A percentile compares a stretch with the other conserved stretches of the same genome.
These are phyloP conservation scores for Pueraria montana DNA, from an alignment of 306 rosid species.

Conservation along the genomic window DNA sequence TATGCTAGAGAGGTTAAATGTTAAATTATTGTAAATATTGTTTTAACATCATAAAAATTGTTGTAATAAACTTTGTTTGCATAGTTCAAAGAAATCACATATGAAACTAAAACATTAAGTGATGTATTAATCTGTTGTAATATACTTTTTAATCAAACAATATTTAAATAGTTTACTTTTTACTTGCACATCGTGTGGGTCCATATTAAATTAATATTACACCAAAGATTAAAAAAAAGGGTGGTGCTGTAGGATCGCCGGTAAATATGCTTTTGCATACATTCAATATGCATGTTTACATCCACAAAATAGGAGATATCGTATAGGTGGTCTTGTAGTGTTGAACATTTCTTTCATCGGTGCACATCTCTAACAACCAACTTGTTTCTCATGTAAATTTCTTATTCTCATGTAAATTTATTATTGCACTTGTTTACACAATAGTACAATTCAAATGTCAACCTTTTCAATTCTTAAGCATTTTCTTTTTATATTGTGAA, in stretches of 20 bases:
- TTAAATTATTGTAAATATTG: background rate
- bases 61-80: background rate
- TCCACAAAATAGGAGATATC: constrained; percentile 14
- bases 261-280: constrained; percentile 34
- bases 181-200: background rate
- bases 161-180: background rate
- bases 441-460: background rate
- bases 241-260: constrained; percentile 22
- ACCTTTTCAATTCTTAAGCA: background rate
- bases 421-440: background rate
- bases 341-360: constrained; percentile 12
- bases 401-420: constrained; percentile 31
- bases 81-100: too few species aligned
- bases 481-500: background rate
- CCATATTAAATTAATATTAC: background rate
- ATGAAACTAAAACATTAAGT: background rate
- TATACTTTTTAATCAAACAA: background rate
- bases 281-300: background rate
- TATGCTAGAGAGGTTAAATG: background rate
- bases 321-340: background rate
- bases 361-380: constrained; percentile 19
- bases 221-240: background rate
- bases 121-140: background rate
- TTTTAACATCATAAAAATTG: background rate
- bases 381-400: constrained; percentile 31